phyloP scores from a whole-genome alignment of 2,329 filamentous ascomycete genomes.

The Aspergillus pseudotamarii region DNA sequence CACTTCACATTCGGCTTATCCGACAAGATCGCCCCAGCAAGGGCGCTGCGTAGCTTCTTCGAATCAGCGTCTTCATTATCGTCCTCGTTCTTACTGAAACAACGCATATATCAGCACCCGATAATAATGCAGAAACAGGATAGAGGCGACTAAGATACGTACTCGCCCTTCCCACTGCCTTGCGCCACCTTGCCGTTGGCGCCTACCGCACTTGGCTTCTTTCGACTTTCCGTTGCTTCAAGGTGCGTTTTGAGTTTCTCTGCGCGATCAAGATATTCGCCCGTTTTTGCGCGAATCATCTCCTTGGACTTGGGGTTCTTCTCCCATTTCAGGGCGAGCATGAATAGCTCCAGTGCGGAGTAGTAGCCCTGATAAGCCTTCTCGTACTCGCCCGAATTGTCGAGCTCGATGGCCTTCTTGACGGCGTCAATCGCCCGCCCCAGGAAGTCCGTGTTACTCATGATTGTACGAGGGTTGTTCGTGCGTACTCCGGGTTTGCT shows the following conservation, averaged over 20 bases:
- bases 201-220: slow-evolving; percentile 55
- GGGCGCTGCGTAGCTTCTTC: slow-evolving; percentile 90
- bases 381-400: slow-evolving; percentile 94
- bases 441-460: slow-evolving; percentile 97
- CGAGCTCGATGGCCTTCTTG: slow-evolving; percentile 95
- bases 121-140: neutral
- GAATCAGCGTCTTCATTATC: slow-evolving; percentile 82
- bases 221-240: slow-evolving; percentile 60
- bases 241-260: slow-evolving; percentile 97
- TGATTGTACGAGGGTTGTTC: slow-evolving; percentile 48
- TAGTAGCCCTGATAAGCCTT: slow-evolving; percentile 97
- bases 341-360: slow-evolving; percentile 93
- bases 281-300: slow-evolving; percentile 93
- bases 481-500: neutral
- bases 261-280: slow-evolving; percentile 96
- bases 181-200: slow-evolving; percentile 55
- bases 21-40: slow-evolving; percentile 88
- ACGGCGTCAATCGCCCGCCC: slow-evolving; percentile 95
- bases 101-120: slow-evolving; percentile 2
- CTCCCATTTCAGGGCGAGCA: slow-evolving; percentile 99
- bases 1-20: slow-evolving; percentile 96
- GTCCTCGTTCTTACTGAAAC: slow-evolving; percentile 55
- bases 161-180: slow-evolving; percentile 59
- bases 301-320: slow-evolving; percentile 97
- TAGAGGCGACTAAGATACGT: slow-evolving; percentile 27